A percentile compares a stretch with the other conserved stretches of the same genome.
Conservation (phyloP, 331 rosid genomes). For the Malus hybrid region DNA sequence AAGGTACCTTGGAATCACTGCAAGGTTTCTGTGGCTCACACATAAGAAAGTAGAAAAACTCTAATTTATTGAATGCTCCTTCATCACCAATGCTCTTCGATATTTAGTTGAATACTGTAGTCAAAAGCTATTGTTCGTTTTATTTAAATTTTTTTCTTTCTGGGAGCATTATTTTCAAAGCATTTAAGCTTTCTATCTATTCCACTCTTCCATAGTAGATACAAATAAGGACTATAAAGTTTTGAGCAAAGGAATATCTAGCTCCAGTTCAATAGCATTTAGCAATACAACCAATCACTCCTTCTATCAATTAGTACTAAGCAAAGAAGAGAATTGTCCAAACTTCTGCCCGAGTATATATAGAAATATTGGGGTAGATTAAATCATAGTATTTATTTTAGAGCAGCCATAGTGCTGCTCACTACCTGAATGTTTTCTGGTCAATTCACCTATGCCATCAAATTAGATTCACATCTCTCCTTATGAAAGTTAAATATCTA, state of each 20-base stretch:
- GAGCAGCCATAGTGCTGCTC: background rate
- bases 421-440: background rate
- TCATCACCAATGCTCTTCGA: background rate
- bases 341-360: background rate
- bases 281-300: background rate
- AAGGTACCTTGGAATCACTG: too few species aligned
- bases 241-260: background rate
- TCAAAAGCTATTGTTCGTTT: background rate
- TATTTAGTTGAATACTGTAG: background rate
- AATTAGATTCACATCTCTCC: background rate
- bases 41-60: too few species aligned
- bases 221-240: background rate
- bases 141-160: background rate
- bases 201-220: background rate
- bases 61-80: too few species aligned
- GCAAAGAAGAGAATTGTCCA: background rate
- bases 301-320: background rate
- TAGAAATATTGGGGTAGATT: background rate
- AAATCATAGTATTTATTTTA: background rate
- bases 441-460: background rate
- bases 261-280: background rate
- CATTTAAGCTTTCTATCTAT: background rate
- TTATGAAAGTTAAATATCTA: background rate
- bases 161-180: background rate
- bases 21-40: too few species aligned